A percentile compares a stretch with the other conserved stretches of the same genome.
Evolutionary conservation across 2,329 filamentous ascomycete genomes (phyloP).

Genomic region (Xylariaceae sp.): DNA sequence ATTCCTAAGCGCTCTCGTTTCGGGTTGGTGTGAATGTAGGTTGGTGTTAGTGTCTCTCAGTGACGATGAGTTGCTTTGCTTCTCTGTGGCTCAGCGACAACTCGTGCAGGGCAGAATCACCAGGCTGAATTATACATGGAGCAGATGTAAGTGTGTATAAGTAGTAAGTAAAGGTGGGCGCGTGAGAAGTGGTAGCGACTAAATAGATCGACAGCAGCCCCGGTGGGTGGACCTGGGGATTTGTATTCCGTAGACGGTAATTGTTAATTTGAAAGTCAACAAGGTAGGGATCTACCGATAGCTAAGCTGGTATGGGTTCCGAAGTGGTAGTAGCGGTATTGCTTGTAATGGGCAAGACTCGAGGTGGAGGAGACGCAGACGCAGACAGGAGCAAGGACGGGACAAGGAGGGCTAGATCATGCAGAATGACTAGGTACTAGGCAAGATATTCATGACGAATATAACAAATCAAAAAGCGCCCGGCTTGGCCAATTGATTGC

Average conservation of each 20-base stretch:
- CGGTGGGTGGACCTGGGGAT: not conserved
- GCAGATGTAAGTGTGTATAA: constrained; percentile 3
- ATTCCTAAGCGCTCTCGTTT: not conserved
- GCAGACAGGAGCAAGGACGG: not conserved
- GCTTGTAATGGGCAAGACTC: no score
- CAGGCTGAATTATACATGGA: constrained; percentile 15
- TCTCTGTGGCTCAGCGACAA: constrained; percentile 8
- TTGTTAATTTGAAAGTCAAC: not conserved
- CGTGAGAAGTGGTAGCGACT: not conserved
- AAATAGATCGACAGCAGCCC: not conserved
- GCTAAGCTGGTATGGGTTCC: not conserved
- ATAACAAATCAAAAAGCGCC: constrained; percentile 1
- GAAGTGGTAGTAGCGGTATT: no score
- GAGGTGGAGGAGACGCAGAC: not conserved
- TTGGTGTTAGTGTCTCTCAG: not conserved
- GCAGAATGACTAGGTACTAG: not conserved
- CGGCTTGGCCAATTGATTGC: constrained; percentile 12
- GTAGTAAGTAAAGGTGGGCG: not conserved
- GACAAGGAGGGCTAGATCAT: not conserved
- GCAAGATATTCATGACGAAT: constrained; percentile 11
- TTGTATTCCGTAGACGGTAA: not conserved
- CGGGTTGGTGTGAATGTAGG: constrained; percentile 12
- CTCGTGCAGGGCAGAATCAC: constrained; percentile 12
- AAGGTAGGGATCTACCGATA: constrained; percentile 1
- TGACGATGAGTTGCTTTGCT: constrained; percentile 6